Conservation (phyloP, 2,329 filamentous ascomycete species). For the Ascocoryne sarcoides region DNA sequence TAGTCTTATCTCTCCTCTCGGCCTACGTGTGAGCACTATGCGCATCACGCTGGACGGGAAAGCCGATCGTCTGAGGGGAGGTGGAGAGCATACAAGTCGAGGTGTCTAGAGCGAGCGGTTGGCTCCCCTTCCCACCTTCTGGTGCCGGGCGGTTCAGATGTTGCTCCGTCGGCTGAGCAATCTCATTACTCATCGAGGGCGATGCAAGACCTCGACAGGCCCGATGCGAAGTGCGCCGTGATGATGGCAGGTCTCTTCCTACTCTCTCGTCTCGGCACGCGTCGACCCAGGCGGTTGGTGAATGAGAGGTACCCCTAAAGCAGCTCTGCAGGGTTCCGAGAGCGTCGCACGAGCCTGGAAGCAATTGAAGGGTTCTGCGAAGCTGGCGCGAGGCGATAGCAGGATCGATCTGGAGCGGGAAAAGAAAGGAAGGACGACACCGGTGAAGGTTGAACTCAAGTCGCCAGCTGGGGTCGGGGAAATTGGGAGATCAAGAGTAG, state of each 20-base stretch:
- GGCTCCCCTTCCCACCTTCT: conserved; percentile 23
- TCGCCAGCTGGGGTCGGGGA: too few relatives aligned
- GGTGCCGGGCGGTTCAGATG: conserved; percentile 25
- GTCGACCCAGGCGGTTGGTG: conserved; percentile 10
- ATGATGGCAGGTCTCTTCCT: conserved; percentile 2
- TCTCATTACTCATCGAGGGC: conserved; percentile 32
- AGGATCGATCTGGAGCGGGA: neutral
- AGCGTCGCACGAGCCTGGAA: neutral
- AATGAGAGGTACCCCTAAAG: neutral
- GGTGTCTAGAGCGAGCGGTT: conserved; percentile 26
- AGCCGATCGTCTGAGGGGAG: neutral
- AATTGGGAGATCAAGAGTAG: too few relatives aligned
- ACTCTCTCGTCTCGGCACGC: conserved; percentile 12
- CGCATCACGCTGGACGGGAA: neutral
- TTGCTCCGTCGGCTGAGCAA: conserved; percentile 28
- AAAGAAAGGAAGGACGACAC: neutral
- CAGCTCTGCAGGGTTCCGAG: neutral
- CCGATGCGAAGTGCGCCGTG: conserved; percentile 7
- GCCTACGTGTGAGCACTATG: too few relatives aligned
- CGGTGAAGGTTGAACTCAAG: too few relatives aligned
- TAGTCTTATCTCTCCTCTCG: too few relatives aligned
- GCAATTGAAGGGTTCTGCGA: neutral
- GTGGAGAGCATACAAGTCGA: conserved; percentile 23
- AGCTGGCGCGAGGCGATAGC: neutral
- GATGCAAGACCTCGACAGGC: conserved; percentile 16